Base-by-base conservation (phyloP, 1,139 yeast genomes). In the Candida sp. region DNA sequence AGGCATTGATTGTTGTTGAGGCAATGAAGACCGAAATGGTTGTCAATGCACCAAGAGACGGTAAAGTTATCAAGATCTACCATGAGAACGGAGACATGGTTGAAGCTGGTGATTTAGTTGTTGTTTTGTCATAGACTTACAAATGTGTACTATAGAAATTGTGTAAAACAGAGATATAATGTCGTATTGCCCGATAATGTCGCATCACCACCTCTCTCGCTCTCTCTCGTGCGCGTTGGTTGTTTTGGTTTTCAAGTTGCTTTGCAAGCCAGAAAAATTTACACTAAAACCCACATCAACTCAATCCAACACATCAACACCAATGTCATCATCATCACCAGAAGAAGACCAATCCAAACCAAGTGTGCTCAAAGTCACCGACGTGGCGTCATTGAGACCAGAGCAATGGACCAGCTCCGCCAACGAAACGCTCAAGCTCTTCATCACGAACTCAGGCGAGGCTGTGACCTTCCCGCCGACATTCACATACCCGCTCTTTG, bases 1-100 rank as follows among this genome's bases (percentile, higher is more conserved):
- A 90, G 62, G 92, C 92, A 4, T 77, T 94, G 57, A 82, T 94
- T 56, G 91, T 94, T 49, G 90, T 94, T 52, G 98, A 94, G 69
- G 98, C 98, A 49, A 94, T 94, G 98, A 94, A 94, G 77, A 94
- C 99, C 0, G 99, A 94, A 69, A 92, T 94, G 97, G 83, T 85
- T 47, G 96, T 93, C 41, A 77, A 73, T 53, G 85, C 98, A 17
- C 81, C 96, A 3, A 78, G 70, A 48, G 77, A 73, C 7, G 98
- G 98, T 60, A 90, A 83, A 65, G 94, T 94, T 22, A 72, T 84
- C 48, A 90, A 90, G 73, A 78, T 94, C 44, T 73, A 85, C 55
- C 96, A 90, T 68, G 78, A 79, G 56, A 90, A 90, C 63, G 98
- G 98, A 61, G 97, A 93, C 65, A 90, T 93, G 90, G 96, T 93